Base-by-base conservation (phyloP, 164 flowering plant species). In the Aristolochia fimbriata region DNA sequence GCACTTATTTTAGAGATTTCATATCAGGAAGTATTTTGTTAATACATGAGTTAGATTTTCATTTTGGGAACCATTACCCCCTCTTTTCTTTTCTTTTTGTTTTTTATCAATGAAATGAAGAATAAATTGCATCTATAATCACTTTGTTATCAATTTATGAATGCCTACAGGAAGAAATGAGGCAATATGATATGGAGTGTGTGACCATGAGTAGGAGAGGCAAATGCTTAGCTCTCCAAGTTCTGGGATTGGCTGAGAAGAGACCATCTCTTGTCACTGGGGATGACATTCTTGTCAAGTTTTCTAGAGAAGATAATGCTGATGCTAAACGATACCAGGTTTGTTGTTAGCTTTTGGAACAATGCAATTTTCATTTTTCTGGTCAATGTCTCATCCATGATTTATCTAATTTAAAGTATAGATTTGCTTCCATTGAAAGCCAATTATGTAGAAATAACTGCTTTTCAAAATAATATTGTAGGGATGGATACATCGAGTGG, bases 201-300 rank as follows among this genome's bases (percentile, higher is more conserved):
- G 86, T 83, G 24, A 63, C 65, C 15, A 74, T 94, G 86, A 81
- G 53, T 72, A 78, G 57, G 59, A 80, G 51, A 60, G 82, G 86
- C 16, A 0, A 47, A 6, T 76, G 64, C 48, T 64, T 94, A 70
- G 65, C 87, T 46, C 93, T 94, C 30, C 85, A 76, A 70, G 96
- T 94, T 52, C 97, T 88, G 17, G 97, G 96, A 33, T 76, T 94
- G 55, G 99, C 99, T 51, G 99, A 91, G 73, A 85, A 70, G 70
- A 83, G 99, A 61, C 99, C 99, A 47, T 94, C 99, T 31, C 82
- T 94, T 76, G 88, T 91, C 25, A 56, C 50, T 69, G 87, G 94
- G 14, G 99, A 94, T 74, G 63, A 7, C 67, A 70, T 94, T 58
- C 76, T 74, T 74, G 96, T 74, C 15, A 83, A 67, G 70, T 77